Percentiles rank a stretch among this genome's conserved stretches.
Evolutionary conservation across 2,329 filamentous ascomycete species (phyloP).

Genomic region (Trichoderma afroharzianum): DNA sequence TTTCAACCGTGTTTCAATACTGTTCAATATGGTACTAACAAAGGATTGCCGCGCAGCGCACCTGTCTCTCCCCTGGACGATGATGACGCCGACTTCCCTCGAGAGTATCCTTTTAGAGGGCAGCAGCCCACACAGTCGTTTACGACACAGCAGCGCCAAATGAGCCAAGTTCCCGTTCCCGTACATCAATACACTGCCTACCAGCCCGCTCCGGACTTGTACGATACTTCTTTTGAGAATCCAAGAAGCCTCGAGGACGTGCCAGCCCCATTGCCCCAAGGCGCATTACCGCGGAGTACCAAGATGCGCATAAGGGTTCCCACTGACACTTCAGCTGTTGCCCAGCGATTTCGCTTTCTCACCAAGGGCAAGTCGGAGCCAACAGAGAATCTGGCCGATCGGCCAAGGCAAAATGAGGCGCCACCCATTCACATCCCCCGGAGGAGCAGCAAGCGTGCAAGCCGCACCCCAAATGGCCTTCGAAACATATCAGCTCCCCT

Average conservation of each 20-base stretch:
- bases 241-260: not conserved
- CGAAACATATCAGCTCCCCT: conserved; percentile 14
- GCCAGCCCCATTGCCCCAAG: not conserved
- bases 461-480: conserved; percentile 19
- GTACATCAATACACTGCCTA: not conserved
- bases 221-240: not conserved
- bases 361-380: conserved; percentile 36
- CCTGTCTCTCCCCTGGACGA: conserved; percentile 54
- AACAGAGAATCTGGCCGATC: conserved; percentile 19
- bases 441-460: conserved; percentile 45
- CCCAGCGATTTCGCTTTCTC: conserved; percentile 33
- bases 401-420: conserved; percentile 61
- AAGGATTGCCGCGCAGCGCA: conserved; percentile 27
- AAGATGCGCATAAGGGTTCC: not conserved
- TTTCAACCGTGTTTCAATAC: not conserved
- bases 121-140: conserved; percentile 20
- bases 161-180: not conserved
- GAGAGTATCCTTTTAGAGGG: conserved; percentile 25
- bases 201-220: conserved; percentile 19
- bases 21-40: not conserved
- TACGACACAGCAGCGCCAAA: conserved; percentile 16
- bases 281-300: not conserved
- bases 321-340: conserved; percentile 30
- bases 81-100: conserved; percentile 38
- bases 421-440: conserved; percentile 55